A percentile compares a stretch with the other conserved stretches of the same genome.
Conservation (phyloP, 2,329 filamentous ascomycete species). For the Coniochaeta prunicola region DNA sequence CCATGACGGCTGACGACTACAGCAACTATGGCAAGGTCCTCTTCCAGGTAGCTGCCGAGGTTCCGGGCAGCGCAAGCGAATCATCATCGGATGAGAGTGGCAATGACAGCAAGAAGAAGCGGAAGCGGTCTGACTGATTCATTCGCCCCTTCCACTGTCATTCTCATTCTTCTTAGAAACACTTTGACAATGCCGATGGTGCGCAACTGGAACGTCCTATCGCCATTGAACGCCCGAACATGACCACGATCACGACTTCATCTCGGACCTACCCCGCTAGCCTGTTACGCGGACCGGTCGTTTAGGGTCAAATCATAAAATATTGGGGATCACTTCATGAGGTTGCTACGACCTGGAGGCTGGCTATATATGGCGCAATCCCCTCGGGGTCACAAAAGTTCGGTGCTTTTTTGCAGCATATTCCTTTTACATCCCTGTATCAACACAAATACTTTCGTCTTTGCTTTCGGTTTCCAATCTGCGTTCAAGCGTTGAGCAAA, state of each 20-base stretch:
- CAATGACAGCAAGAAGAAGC: constrained; percentile 64
- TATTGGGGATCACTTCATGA: constrained; percentile 4
- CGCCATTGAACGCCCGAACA: constrained; percentile 28
- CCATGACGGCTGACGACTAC: constrained; percentile 50
- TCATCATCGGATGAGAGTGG: constrained; percentile 45
- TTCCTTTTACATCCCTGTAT: not conserved
- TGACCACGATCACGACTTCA: constrained; percentile 31
- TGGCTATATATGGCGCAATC: not conserved
- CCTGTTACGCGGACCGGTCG: constrained; percentile 15
- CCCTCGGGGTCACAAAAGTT: constrained; percentile 5
- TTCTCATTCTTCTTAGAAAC: not conserved
- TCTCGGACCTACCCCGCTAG: constrained; percentile 14
- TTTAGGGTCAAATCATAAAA: constrained; percentile 15
- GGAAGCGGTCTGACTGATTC: constrained; percentile 58
- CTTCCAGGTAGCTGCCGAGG: constrained; percentile 71
- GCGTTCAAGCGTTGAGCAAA: not conserved
- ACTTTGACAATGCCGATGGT: constrained; percentile 13
- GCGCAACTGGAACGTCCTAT: constrained; percentile 8
- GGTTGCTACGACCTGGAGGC: not conserved
- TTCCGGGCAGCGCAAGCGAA: constrained; percentile 57
- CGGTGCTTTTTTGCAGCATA: not conserved
- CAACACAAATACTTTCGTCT: not conserved
- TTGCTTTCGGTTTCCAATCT: not conserved
- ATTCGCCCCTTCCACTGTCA: constrained; percentile 9
- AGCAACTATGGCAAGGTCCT: constrained; percentile 67